Conservation (phyloP, 495 filamentous ascomycete species). For the Neurospora sp. region DNA sequence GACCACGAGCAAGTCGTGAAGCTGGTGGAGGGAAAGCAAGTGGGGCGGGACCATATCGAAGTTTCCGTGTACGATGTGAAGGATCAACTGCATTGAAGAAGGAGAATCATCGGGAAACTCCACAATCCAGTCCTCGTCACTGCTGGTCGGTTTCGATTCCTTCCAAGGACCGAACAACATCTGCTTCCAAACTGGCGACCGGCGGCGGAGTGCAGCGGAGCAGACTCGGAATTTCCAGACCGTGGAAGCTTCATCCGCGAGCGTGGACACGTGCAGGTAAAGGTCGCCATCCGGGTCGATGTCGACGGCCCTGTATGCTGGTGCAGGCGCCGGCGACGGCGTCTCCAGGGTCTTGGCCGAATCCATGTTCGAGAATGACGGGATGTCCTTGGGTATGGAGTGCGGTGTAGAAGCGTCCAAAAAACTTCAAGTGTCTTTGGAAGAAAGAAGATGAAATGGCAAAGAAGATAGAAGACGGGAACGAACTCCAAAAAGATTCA, state of each 20-base stretch:
- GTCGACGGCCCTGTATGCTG: background rate
- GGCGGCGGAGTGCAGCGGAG: constrained; percentile 12
- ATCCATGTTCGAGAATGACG: background rate
- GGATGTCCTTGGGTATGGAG: background rate
- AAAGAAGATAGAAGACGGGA: background rate
- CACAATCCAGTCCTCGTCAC: constrained; percentile 12
- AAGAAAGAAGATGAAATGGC: background rate
- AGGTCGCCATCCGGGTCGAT: constrained; percentile 7
- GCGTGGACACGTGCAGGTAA: background rate
- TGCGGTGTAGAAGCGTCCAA: background rate
- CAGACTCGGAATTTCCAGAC: constrained; percentile 13
- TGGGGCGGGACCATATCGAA: constrained; percentile 12
- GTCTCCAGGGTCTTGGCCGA: background rate
- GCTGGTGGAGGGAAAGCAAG: constrained; percentile 1
- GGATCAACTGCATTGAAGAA: background rate
- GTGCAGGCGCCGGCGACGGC: background rate
- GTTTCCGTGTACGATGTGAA: constrained; percentile 18
- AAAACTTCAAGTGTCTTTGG: too few relatives aligned
- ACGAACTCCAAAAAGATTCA: background rate
- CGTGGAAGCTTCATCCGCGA: background rate
- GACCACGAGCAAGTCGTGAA: constrained; percentile 15
- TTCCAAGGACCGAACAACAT: constrained; percentile 20
- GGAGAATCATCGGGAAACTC: constrained; percentile 16
- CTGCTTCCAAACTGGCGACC: constrained; percentile 19
- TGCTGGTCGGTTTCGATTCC: constrained; percentile 14